These are phyloP conservation scores for Pseudocercospora pini-densiflorae DNA, from an alignment of 2,329 filamentous ascomycete species.

Conservation along the genomic window DNA sequence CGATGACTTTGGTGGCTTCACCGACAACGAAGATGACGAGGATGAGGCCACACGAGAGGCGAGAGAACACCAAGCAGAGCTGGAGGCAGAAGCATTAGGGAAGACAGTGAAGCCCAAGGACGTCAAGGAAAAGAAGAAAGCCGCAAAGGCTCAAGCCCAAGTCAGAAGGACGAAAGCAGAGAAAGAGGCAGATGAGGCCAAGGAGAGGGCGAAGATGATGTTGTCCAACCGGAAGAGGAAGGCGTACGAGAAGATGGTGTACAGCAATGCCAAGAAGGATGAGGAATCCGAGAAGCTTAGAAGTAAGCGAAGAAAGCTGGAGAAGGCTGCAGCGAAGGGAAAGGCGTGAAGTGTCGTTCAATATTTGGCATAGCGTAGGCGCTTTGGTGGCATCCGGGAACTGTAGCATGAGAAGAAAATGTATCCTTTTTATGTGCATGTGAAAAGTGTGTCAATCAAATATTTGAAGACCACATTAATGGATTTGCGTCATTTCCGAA, in stretches of 20 bases:
- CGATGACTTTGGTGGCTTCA: slow-evolving; percentile 52
- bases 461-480: background rate
- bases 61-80: slow-evolving; percentile 79
- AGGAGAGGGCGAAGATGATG: slow-evolving; percentile 97
- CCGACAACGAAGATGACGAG: slow-evolving; percentile 54
- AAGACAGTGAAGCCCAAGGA: slow-evolving; percentile 54
- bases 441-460: background rate
- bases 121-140: slow-evolving; percentile 60
- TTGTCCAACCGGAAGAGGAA: slow-evolving; percentile 97
- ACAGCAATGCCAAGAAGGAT: slow-evolving; percentile 92
- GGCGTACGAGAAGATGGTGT: slow-evolving; percentile 96
- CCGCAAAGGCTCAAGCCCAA: slow-evolving; percentile 69
- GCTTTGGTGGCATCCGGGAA: background rate
- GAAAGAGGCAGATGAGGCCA: slow-evolving; percentile 76
- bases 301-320: slow-evolving; percentile 87
- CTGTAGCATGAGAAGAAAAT: background rate
- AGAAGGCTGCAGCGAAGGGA: slow-evolving; percentile 47
- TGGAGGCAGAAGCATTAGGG: slow-evolving; percentile 89
- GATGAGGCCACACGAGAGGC: slow-evolving; percentile 67
- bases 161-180: slow-evolving; percentile 70
- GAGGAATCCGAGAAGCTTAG: slow-evolving; percentile 86
- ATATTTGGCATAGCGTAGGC: background rate
- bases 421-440: background rate
- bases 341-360: background rate
- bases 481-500: background rate